Conservation (phyloP, 345 rosid species). For the Arabidopsis arenosa region DNA sequence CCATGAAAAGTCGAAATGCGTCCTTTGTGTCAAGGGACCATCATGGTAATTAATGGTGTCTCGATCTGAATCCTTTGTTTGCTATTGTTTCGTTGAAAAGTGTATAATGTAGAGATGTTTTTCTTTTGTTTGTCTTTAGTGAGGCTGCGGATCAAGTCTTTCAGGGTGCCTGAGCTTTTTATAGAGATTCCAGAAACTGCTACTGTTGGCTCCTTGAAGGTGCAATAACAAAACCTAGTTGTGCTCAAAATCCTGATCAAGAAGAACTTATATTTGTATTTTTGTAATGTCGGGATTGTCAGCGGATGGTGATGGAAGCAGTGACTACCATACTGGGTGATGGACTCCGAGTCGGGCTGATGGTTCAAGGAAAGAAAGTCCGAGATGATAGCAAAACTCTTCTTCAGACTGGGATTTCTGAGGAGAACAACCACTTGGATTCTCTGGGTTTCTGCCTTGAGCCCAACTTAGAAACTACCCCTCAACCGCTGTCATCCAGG, state of each 20-base stretch:
- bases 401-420: slow-evolving; percentile 80
- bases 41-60: slow-evolving; percentile 28
- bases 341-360: slow-evolving; percentile 74
- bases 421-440: slow-evolving; percentile 59
- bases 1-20: slow-evolving; percentile 56
- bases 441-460: slow-evolving; percentile 85
- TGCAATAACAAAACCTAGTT: slow-evolving; percentile 34
- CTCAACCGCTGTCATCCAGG: slow-evolving; percentile 62
- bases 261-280: slow-evolving; percentile 16
- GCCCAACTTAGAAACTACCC: slow-evolving; percentile 61
- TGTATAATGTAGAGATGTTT: slow-evolving; percentile 31
- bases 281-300: slow-evolving; percentile 7
- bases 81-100: background rate
- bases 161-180: slow-evolving; percentile 87
- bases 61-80: background rate
- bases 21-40: slow-evolving; percentile 37
- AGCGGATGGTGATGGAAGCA: slow-evolving; percentile 97
- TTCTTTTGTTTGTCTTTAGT: slow-evolving; percentile 53
- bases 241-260: slow-evolving; percentile 1
- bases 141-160: slow-evolving; percentile 90
- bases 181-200: slow-evolving; percentile 90
- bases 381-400: slow-evolving; percentile 86
- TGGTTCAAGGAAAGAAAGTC: slow-evolving; percentile 86
- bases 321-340: slow-evolving; percentile 76
- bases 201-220: slow-evolving; percentile 92